Evolutionary conservation across 495 filamentous ascomycete species (phyloP).

Genomic region (Monascus purpureus): DNA sequence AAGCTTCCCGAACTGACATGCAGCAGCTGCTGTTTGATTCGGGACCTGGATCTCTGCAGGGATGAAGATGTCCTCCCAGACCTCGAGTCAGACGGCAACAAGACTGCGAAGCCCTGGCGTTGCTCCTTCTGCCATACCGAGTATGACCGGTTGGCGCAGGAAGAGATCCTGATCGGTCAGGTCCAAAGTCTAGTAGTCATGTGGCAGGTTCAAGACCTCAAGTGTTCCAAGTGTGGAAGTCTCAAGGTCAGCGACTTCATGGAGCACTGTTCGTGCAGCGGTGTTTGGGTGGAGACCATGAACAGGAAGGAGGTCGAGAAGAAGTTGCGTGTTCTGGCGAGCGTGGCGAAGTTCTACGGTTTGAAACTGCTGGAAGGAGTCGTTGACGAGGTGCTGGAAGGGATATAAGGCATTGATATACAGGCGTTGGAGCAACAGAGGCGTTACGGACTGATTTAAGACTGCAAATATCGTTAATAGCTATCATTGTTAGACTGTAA

Average conservation of each 20-base stretch:
- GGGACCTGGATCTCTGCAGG: constrained; percentile 89
- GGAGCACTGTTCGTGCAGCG: constrained; percentile 91
- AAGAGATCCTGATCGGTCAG: constrained; percentile 68
- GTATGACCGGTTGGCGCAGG: constrained; percentile 61
- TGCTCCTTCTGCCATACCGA: constrained; percentile 66
- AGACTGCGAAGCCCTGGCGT: constrained; percentile 47
- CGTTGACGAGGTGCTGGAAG: constrained; percentile 43
- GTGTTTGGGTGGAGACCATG: constrained; percentile 62
- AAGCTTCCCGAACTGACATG: constrained; percentile 67
- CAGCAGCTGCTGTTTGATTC: constrained; percentile 70
- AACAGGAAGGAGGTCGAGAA: constrained; percentile 53
- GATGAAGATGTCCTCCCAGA: constrained; percentile 68
- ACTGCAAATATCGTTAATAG: too few relatives aligned
- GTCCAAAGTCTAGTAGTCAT: constrained; percentile 60
- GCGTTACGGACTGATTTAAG: too few relatives aligned
- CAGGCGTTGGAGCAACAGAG: too few relatives aligned
- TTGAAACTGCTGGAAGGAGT: constrained; percentile 68
- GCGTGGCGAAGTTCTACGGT: constrained; percentile 63
- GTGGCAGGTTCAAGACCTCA: constrained; percentile 85
- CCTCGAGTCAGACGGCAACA: constrained; percentile 18
- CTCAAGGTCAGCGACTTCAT: constrained; percentile 78
- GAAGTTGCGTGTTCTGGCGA: constrained; percentile 51
- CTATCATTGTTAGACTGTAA: too few relatives aligned
- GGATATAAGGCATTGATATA: constrained; percentile 10
- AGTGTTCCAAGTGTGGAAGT: constrained; percentile 46